A percentile compares a stretch with the other conserved stretches of the same genome.
Conservation (phyloP, 2,329 filamentous ascomycete species). For the Phaeosphaeriaceae sp. region DNA sequence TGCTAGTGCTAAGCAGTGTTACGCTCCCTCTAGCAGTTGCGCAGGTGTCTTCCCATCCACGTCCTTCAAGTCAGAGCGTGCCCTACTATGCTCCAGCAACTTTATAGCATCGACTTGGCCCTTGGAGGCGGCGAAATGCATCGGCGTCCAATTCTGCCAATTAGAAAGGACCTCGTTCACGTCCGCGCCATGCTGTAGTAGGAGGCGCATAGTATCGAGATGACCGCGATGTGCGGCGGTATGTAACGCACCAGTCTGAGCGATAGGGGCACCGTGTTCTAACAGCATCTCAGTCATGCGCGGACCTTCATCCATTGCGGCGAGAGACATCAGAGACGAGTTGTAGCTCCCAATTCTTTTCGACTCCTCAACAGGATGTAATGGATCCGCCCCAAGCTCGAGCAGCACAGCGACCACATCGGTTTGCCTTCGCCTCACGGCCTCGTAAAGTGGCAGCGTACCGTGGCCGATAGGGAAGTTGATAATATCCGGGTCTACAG, state of each 20-base stretch:
- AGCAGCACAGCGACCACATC: constrained; percentile 15
- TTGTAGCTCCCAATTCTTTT: constrained; percentile 8
- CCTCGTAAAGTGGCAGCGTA: constrained; percentile 15
- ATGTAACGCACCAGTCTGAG: constrained; percentile 13
- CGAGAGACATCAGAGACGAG: constrained; percentile 16
- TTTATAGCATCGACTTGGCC: constrained; percentile 13
- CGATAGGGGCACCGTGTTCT: constrained; percentile 12
- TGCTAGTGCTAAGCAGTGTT: no score
- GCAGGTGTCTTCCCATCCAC: no score
- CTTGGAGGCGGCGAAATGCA: constrained; percentile 15
- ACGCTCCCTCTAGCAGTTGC: no score
- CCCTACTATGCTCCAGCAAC: constrained; percentile 11
- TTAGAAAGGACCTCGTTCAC: constrained; percentile 9
- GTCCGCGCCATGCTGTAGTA: constrained; percentile 18
- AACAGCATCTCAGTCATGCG: constrained; percentile 16
- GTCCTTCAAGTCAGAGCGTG: not conserved
- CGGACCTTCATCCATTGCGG: constrained; percentile 8
- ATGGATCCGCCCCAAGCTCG: constrained; percentile 21
- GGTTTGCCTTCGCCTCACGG: constrained; percentile 11
- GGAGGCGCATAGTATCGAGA: constrained; percentile 18
- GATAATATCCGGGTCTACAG: constrained; percentile 17
- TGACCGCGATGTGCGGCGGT: constrained; percentile 9
- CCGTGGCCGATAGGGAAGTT: constrained; percentile 13
- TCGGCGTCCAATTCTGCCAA: constrained; percentile 11
- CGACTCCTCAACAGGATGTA: constrained; percentile 6